Evolutionary conservation across 2,329 filamentous ascomycete genomes (phyloP), one percentile per base, ranked within the genome.

Genomic region (Ophiostoma ulmi): DNA sequence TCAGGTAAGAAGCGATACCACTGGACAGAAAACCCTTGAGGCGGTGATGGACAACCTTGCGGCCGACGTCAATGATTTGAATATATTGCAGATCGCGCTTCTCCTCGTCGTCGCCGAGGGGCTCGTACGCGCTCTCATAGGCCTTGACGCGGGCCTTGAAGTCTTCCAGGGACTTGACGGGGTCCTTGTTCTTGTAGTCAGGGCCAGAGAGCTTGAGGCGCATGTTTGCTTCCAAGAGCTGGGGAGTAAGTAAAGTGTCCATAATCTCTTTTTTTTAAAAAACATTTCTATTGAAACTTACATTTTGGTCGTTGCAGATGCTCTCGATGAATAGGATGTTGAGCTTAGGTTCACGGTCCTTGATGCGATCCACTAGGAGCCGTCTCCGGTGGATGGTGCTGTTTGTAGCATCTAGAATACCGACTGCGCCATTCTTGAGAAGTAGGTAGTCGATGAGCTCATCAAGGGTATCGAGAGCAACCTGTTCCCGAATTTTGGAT

Each of bases 351-450:
- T 96, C 94, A 69, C 92, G 87, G 69, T 89, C 83, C 76, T 92
- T 91, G 76, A 98, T 92, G 75, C 88, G 91, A 72, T 94, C 87
- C 76, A 97, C 93, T 70, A 99, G 87, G 36, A 91, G 86, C 79
- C 94, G 90, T 68, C 95, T 88, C 52, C 95, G 90, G 73, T 92
- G 87, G 68, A 97, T 85, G 0, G 95, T 99, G 81, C 94, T 97
- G 82, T 99, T 99, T 8, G 95, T 99, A 8, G 95, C 95, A 80
- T 99, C 95, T 14, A 99, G 87, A 73, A 99, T 98, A 52, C 95
- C 95, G 11, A 98, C 92, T 39, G 93, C 92, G 66, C 95, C 95
- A 38, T 91, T 92, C 70, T 89, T 85, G 35, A 89, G 84, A 44
- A 98, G 83, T 13, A 99, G 88, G 78, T 97, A 99, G 75, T 97